Base-by-base conservation (phyloP, 306 rosid species). In the Delonix regia region DNA sequence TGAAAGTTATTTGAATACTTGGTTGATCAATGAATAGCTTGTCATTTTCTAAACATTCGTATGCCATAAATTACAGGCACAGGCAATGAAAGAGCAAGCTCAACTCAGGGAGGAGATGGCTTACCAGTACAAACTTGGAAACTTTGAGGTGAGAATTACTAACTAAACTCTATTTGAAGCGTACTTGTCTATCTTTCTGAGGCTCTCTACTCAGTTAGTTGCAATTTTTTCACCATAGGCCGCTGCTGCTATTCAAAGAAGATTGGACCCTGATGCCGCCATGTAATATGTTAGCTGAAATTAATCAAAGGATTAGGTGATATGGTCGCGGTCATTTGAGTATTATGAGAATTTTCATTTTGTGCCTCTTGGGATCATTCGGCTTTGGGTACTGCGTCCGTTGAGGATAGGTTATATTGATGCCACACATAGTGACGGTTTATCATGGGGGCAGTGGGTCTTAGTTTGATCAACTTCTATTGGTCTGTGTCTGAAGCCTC, bases 51-150 rank as follows among this genome's bases (percentile, higher is more conserved):
- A 48, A 44, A 69, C 38, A 9, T 73, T 71, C 36, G 6, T 22
- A 24, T 75, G 48, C 61, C 57, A 77, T 83, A 27, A 75, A 53
- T 69, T 79, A 47, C 90, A 95, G 99, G 99, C 99, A n/a, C 98
- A 93, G 70, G 97, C 99, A 73, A 95, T 95, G 99, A 95, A 95
- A 86, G 99, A 93, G 86, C 98, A 95, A 89, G 97, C 99, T 83
- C 98, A 87, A 83, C 96, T 95, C 25, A 85, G 93, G 85, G 99
- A 95, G 89, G 99, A 95, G 88, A 95, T 95, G 99, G 99, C 98
- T 66, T 93, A 93, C 84, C 98, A 95, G 78, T 95, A 89, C 90
- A 95, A 95, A 86, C 77, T 95, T 41, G 98, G 97, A 78, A 95
- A 95, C 70, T 88, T 87, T 28, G 98, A 95, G 99, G 99, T 87